A percentile compares a stretch with the other conserved stretches of the same genome.
Evolutionary conservation across 2,329 filamentous ascomycete genomes (phyloP).

Genomic region (Chrysosporium keratinophilum): DNA sequence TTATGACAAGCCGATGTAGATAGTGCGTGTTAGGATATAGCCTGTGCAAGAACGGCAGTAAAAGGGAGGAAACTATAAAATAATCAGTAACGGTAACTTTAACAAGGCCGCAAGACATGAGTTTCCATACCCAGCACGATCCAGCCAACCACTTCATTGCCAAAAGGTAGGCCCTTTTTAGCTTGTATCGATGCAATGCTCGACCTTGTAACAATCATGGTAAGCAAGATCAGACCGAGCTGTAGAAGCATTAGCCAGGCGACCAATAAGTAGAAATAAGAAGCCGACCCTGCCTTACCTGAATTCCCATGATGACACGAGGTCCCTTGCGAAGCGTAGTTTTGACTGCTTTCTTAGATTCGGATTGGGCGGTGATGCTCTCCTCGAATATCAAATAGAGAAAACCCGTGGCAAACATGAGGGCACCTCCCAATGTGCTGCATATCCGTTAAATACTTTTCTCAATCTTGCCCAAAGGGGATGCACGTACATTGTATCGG

Average conservation of each 20-base stretch:
- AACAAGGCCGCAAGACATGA: neutral
- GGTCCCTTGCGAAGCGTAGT: constrained; percentile 26
- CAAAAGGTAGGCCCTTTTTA: constrained; percentile 70
- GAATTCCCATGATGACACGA: constrained; percentile 38
- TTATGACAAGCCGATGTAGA: constrained; percentile 73
- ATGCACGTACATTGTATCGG: constrained; percentile 57
- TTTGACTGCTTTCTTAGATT: constrained; percentile 19
- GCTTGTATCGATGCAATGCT: constrained; percentile 78
- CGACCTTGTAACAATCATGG: constrained; percentile 77
- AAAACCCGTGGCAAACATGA: constrained; percentile 69
- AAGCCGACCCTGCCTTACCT: constrained; percentile 25
- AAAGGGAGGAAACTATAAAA: constrained; percentile 55
- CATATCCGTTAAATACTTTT: constrained; percentile 16
- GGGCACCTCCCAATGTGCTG: constrained; percentile 60
- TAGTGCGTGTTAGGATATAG: constrained; percentile 76
- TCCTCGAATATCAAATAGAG: constrained; percentile 74
- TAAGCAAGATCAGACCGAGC: constrained; percentile 66
- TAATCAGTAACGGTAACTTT: constrained; percentile 4
- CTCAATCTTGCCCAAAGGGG: neutral
- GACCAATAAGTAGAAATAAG: neutral
- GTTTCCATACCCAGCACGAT: constrained; percentile 52
- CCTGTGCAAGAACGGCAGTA: constrained; percentile 71
- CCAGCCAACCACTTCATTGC: constrained; percentile 84
- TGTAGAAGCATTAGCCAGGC: constrained; percentile 25
- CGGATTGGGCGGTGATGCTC: constrained; percentile 40